Base-by-base conservation (phyloP, 192 early-diverging fungal genomes). In the Gigaspora rosea region DNA sequence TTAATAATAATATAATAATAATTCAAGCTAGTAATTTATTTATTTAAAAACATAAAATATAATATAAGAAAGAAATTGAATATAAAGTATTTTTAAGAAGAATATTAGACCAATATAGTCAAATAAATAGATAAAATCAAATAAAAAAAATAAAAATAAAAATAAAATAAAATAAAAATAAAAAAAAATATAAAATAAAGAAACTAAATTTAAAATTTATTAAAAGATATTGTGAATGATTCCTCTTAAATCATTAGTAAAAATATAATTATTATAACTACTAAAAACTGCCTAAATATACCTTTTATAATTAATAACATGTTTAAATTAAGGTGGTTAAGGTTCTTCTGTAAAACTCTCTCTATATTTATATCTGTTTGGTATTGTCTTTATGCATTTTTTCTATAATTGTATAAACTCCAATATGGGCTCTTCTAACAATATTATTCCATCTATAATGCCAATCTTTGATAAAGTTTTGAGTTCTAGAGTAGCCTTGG, bases 391-490 rank as follows among this genome's bases (percentile, higher is more conserved):
- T 73, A 10, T 54, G 15, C 57, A 73, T 73, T 73, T 73, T 54
- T 41, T 73, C 54, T n/a, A 73, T 73, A 59, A 73, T 73, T 48
- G 3, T 61, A 59, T 59, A 73, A 22, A 73, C 36, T 46, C 71
- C 15, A 47, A 61, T 18, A 61, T 73, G 57, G 41, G 46, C 20
- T 50, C 11, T 70, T 52, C 54, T 54, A 73, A 56, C 57, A 46
- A 73, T 16, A 47, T 0, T 59, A n/a, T 58, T 33, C 57, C 36
- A 73, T 13, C 41, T 3, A 8, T 59, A 0, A 13, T 73, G 27
- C 71, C 52, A 56, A 18, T 32, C 56, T 70, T 73, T 56, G 20
- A 57, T 54, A 8, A 47, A 22, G n/a, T 73, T 73, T 59, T 73
- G 71, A 0, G 32, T 58, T 41, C 56, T 56, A 1, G 18, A 54